phyloP scores from a whole-genome alignment of 179 eudicot species.

The Actinidia arguta region DNA sequence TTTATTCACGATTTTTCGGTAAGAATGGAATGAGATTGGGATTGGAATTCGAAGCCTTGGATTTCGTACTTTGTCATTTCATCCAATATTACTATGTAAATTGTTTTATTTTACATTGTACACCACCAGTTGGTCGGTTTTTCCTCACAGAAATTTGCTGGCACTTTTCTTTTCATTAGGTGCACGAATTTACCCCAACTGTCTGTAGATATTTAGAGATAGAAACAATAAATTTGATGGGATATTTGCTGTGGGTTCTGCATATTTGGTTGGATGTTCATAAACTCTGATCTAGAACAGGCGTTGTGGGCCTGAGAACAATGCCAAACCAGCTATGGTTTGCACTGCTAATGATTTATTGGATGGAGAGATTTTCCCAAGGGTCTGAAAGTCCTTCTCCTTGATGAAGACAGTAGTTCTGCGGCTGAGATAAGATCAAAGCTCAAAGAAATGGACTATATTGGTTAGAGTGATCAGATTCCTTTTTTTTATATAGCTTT shows the following conservation, averaged over 20 bases:
- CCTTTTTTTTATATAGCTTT: not conserved
- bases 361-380: slow-evolving; percentile 89
- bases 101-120: not conserved
- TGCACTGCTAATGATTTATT: slow-evolving; percentile 73
- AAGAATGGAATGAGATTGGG: too few relatives aligned
- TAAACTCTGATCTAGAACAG: slow-evolving; percentile 19
- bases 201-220: not conserved
- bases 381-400: slow-evolving; percentile 85
- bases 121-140: not conserved
- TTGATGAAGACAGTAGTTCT: slow-evolving; percentile 62
- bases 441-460: slow-evolving; percentile 80
- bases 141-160: not conserved
- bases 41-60: too few relatives aligned
- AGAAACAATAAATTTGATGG: not conserved
- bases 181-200: not conserved
- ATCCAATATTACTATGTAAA: not conserved
- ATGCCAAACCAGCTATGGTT: slow-evolving; percentile 90
- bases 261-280: slow-evolving; percentile 41
- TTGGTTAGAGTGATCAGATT: slow-evolving; percentile 50
- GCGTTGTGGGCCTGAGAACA: slow-evolving; percentile 39
- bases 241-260: slow-evolving; percentile 19
- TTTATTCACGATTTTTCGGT: not conserved
- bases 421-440: slow-evolving; percentile 65
- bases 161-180: not conserved
- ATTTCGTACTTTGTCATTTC: not conserved